These are phyloP conservation scores for Aspergillus calidoustus DNA, from an alignment of 2,329 filamentous ascomycete genomes.

Conservation along the genomic window DNA sequence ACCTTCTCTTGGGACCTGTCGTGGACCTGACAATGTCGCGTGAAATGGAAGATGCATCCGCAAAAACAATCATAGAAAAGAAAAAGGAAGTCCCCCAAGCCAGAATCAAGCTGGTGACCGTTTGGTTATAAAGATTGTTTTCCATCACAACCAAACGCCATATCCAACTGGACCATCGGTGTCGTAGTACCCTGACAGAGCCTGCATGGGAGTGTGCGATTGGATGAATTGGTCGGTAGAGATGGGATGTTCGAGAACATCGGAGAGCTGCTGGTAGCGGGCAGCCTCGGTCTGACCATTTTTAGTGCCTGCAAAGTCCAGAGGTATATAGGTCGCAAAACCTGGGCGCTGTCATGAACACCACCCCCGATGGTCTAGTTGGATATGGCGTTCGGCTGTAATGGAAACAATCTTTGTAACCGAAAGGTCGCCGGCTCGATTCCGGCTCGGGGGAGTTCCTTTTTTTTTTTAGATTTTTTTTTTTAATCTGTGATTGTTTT, in stretches of 20 bases:
- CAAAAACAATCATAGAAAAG: conserved; percentile 8
- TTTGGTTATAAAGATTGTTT: not conserved
- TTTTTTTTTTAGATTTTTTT: not conserved
- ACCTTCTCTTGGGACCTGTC: conserved; percentile 70
- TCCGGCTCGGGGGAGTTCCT: conserved; percentile 1
- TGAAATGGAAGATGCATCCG: conserved; percentile 56
- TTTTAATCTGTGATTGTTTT: not conserved
- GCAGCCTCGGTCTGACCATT: too few relatives aligned
- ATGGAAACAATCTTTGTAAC: not conserved
- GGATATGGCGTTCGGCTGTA: conserved; percentile 4
- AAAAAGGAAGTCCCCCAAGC: not conserved
- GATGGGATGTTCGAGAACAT: too few relatives aligned
- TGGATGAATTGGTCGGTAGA: too few relatives aligned
- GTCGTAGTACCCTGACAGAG: not conserved
- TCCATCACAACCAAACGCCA: not conserved
- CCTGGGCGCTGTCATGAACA: too few relatives aligned
- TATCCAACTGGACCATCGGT: conserved; percentile 1
- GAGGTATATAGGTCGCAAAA: too few relatives aligned
- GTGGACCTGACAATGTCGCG: conserved; percentile 75
- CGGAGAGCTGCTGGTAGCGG: too few relatives aligned
- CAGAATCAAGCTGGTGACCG: conserved; percentile 1
- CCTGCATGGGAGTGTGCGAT: too few relatives aligned
- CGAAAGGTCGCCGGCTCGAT: conserved; percentile 5
- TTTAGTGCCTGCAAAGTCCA: too few relatives aligned
- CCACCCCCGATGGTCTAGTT: not conserved